Conservation (phyloP, 768 basidiomycete genomes). For the Strobilomyces echinocephalus region DNA sequence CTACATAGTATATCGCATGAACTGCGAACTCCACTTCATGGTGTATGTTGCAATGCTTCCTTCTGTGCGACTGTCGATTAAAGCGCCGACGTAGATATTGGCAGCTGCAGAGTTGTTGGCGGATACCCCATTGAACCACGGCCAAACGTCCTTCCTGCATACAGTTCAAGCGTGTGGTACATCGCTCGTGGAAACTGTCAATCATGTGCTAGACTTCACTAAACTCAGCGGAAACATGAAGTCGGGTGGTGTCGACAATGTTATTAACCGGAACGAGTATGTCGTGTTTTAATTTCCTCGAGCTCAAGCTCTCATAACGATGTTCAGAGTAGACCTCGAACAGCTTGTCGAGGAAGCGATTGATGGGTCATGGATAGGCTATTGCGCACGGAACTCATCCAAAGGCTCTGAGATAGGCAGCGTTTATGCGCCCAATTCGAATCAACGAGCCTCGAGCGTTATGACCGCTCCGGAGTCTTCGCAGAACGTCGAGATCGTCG, state of each 20-base stretch:
- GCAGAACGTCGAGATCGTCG: slow-evolving; percentile 75
- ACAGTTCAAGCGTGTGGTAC: slow-evolving; percentile 94
- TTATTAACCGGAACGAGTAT: slow-evolving; percentile 63
- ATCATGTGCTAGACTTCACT: slow-evolving; percentile 94
- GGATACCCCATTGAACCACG: slow-evolving; percentile 76
- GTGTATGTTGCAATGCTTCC: slow-evolving; percentile 42
- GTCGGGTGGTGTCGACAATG: slow-evolving; percentile 71
- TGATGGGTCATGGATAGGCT: slow-evolving; percentile 92
- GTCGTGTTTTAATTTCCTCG: slow-evolving; percentile 21
- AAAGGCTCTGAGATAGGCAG: slow-evolving; percentile 84
- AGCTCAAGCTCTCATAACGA: background rate
- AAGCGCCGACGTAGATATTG: slow-evolving; percentile 51
- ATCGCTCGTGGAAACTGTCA: slow-evolving; percentile 94
- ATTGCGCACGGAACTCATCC: slow-evolving; percentile 70
- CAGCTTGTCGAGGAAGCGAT: slow-evolving; percentile 84
- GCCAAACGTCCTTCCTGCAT: slow-evolving; percentile 82
- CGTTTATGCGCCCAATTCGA: slow-evolving; percentile 73
- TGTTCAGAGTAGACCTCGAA: slow-evolving; percentile 63
- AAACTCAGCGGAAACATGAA: slow-evolving; percentile 87
- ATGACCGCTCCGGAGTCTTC: slow-evolving; percentile 31
- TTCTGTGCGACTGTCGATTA: background rate
- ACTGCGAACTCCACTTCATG: slow-evolving; percentile 86
- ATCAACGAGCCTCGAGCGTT: slow-evolving; percentile 42
- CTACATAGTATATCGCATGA: slow-evolving; percentile 88
- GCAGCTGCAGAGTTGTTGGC: slow-evolving; percentile 88